Conservation (phyloP, 768 basidiomycete species). For the Candolleomyces eurysporus region DNA sequence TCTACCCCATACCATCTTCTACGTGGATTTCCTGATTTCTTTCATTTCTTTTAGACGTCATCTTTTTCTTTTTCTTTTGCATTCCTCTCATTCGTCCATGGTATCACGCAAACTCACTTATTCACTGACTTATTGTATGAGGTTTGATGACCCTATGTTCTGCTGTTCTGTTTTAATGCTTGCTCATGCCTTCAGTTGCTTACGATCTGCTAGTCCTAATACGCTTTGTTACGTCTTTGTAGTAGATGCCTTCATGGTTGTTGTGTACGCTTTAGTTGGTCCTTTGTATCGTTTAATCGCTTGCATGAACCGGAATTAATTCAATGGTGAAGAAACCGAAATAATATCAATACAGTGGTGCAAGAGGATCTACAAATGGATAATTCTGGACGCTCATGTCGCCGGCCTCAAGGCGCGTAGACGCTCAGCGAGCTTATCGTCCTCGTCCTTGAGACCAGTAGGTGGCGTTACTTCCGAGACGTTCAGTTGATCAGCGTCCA, state of each 20-base stretch:
- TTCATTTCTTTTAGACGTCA: not conserved
- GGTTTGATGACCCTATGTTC: not conserved
- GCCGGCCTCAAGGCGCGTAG: constrained; percentile 85
- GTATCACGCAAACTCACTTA: not conserved
- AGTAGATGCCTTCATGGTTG: not conserved
- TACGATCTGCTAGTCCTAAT: not conserved
- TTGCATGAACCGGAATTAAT: not conserved
- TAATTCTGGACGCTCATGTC: constrained; percentile 33
- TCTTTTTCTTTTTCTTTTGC: not conserved
- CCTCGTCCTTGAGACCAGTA: constrained; percentile 70
- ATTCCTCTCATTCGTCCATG: not conserved
- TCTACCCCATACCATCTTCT: not conserved
- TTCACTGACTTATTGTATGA: not conserved
- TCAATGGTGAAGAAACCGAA: not conserved
- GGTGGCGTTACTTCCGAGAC: constrained; percentile 48
- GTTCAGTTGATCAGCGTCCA: constrained; percentile 62
- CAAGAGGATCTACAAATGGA: not conserved
- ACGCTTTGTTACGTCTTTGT: not conserved
- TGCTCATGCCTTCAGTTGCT: not conserved
- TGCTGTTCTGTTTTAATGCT: not conserved
- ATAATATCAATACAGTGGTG: constrained; percentile 3
- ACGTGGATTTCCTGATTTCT: not conserved
- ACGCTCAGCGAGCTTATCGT: constrained; percentile 78
- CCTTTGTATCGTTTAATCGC: not conserved
- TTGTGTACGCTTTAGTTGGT: not conserved